Conservation (phyloP, 2,329 filamentous ascomycete species). For the Arthrobotrys conoides region DNA sequence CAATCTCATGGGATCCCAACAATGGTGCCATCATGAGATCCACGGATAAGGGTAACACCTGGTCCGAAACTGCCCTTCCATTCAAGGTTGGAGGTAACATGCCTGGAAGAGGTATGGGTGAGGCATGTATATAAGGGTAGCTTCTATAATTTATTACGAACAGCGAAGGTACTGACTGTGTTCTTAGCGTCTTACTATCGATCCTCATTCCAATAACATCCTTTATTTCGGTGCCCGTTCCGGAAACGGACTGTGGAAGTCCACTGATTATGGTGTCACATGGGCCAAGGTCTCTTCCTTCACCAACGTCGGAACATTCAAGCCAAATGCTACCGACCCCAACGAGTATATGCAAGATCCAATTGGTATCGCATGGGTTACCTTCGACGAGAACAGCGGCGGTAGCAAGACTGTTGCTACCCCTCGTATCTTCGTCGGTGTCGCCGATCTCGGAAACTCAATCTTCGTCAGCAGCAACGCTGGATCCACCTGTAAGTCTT, state of each 20-base stretch:
- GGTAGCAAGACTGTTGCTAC: slow-evolving; percentile 69
- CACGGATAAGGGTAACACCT: slow-evolving; percentile 72
- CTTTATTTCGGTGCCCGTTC: slow-evolving; percentile 74
- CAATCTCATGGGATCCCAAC: slow-evolving; percentile 74
- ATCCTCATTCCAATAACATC: slow-evolving; percentile 73
- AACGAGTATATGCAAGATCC: slow-evolving; percentile 70
- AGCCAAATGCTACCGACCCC: slow-evolving; percentile 69
- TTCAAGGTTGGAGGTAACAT: slow-evolving; percentile 77
- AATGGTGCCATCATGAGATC: slow-evolving; percentile 72
- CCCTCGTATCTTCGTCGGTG: slow-evolving; percentile 73
- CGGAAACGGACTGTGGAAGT: slow-evolving; percentile 74
- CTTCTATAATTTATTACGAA: background rate
- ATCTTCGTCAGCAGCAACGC: slow-evolving; percentile 73
- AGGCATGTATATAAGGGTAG: slow-evolving; percentile 64
- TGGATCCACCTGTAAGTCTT: slow-evolving; percentile 69
- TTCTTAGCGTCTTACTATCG: slow-evolving; percentile 70
- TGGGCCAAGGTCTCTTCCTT: slow-evolving; percentile 72
- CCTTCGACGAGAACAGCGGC: slow-evolving; percentile 71
- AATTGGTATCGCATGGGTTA: slow-evolving; percentile 71
- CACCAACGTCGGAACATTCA: slow-evolving; percentile 71
- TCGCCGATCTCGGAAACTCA: slow-evolving; percentile 71
- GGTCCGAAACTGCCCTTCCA: slow-evolving; percentile 70
- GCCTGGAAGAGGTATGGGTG: slow-evolving; percentile 74
- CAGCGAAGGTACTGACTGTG: background rate
- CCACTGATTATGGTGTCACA: slow-evolving; percentile 72